Base-by-base conservation (phyloP, 345 rosid species). In the Eucalyptus leucophloia region DNA sequence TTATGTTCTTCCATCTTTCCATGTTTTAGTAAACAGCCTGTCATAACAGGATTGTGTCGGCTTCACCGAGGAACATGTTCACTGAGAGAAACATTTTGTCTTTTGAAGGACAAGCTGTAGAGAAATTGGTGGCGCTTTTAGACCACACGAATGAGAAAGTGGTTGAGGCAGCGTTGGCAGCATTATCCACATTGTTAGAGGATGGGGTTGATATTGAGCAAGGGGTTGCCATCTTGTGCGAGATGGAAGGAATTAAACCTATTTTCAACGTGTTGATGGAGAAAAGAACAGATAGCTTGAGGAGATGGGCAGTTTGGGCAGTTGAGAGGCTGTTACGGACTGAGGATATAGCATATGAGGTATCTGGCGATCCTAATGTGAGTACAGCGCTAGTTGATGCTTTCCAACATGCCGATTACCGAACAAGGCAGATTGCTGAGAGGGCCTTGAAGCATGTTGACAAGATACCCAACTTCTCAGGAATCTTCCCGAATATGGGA, bases 401-500 rank as follows among this genome's bases (percentile, higher is more conserved):
- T 50, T 97, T 97, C 92, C 99, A 98, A 88, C 95, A 96, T 90
- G 99, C 95, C 4, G 98, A 98, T 90, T 96, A 95, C 91, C 91
- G 92, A 88, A 98, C 99, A 5, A 90, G 94, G 50, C 99, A 98
- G 94, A 94, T 95, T 30, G 99, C 99, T 6, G 99, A 98, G 93
- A 95, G 93, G 67, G 99, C 99, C 50, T 92, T 98, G 89, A 96
- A 90, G 92, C 99, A 96, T 82, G 95, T 98, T 1, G 99, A 98
- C 90, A 96, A 94, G 93, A 95, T 98, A 87, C 99, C 99, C 28
- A 96, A 97, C 91, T 98, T 98, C 91, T 97, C 99, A 24, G 99
- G 99, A 62, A 93, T 98, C 91, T 96, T 96, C 91, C 86, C 97
- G 28, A 95, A 93, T 90, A 94, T 92, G 92, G 93, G 93, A 86